Conservation (phyloP, 768 basidiomycete species). For the Ephemerocybe angulata region DNA sequence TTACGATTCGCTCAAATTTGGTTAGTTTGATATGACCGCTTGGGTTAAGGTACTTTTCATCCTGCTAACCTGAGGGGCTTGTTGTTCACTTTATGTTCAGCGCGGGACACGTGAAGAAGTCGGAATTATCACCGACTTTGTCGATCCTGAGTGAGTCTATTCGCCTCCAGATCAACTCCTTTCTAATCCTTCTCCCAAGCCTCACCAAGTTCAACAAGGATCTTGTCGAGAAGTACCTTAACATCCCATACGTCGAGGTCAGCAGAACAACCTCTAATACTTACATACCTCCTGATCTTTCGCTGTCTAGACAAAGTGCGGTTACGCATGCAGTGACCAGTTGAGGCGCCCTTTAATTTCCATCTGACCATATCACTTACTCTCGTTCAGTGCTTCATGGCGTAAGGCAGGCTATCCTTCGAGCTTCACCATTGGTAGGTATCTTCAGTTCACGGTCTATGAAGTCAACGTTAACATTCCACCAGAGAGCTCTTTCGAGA, state of each 20-base stretch:
- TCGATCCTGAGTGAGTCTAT: conserved; percentile 51
- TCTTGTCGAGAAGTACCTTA: conserved; percentile 73
- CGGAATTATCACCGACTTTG: conserved; percentile 81
- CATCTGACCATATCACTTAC: conserved; percentile 25
- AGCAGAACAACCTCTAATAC: conserved; percentile 10
- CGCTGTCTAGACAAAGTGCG: conserved; percentile 69
- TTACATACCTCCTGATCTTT: conserved; percentile 12
- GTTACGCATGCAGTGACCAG: conserved; percentile 95
- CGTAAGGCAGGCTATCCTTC: conserved; percentile 80
- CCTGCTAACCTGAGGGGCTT: no score
- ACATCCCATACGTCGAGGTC: conserved; percentile 75
- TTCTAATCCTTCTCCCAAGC: conserved; percentile 33
- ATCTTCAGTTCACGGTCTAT: conserved; percentile 9
- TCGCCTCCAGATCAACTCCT: neutral
- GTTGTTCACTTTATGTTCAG: conserved; percentile 27
- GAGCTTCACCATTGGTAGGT: conserved; percentile 76
- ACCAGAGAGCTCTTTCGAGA: conserved; percentile 65
- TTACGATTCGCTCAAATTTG: conserved; percentile 13
- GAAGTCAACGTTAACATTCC: conserved; percentile 13
- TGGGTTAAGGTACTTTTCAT: conserved; percentile 84
- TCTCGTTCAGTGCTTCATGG: conserved; percentile 64
- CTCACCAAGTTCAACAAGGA: conserved; percentile 78
- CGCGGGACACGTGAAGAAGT: conserved; percentile 72
- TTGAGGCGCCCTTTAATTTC: conserved; percentile 34
- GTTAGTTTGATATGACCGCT: conserved; percentile 86